Base-by-base conservation (phyloP, 495 filamentous ascomycete genomes). In the Aspergillus olivimuriae region DNA sequence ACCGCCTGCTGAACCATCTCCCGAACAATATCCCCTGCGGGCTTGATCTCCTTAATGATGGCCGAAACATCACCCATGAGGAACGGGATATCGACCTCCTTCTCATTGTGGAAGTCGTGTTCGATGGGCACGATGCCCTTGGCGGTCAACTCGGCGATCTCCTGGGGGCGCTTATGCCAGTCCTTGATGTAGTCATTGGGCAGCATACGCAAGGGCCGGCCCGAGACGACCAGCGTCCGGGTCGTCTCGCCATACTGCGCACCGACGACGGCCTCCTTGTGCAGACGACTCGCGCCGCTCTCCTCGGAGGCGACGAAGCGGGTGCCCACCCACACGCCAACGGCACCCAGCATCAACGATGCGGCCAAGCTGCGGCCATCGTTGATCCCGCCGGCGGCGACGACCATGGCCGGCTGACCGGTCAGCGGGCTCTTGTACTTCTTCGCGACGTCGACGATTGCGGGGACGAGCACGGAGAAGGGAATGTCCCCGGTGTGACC, bases 41-140 rank as follows among this genome's bases (percentile, higher is more conserved):
- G 89, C 66, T 86, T 76, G 31, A 96, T 75, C 37, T 82, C 76
- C 30, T 66, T 60, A 19, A 96, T 80, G 8, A 77, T 69, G 2
- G 83, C 91, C 0, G 88, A 84, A 12, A 95, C 89, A 69, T 94
- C 87, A n/a, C 89, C 89, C 89, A 95, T 95, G 50, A 95, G 51
- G 62, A 87, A 89, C 21, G 89, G 89, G 43, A 82, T 70, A 56
- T 94, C 87, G 28, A 92, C 66, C 46, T 92, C 87, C 41, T 77
- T 78, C 4, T 83, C 85, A 32, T 77, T 66, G 34, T 91, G 84
- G 60, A 94, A 62, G 65, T 95, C 89, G 57, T 83, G 69, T 67
- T 82, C 76, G 55, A 94, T 66, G 1, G 89, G 89, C 49, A 92
- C 83, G 21, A 92, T 58, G 2, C 89, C 89, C 54, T 74, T 69